Conservation (phyloP, 2,329 filamentous ascomycete genomes). For the Alternaria sp. region DNA sequence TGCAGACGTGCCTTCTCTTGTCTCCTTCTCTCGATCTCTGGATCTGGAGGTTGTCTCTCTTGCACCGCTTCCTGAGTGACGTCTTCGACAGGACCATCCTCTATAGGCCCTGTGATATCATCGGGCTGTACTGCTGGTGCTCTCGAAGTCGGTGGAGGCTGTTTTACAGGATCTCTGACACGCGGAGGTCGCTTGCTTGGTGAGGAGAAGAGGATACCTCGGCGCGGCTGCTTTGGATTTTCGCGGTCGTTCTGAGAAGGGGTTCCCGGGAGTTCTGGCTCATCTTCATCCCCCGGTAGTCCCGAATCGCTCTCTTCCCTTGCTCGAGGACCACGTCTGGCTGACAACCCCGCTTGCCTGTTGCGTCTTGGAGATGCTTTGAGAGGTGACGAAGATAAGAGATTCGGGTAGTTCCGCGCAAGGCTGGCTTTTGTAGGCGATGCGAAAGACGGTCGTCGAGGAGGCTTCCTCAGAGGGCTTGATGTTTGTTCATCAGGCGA, state of each 20-base stretch:
- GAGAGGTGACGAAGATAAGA: constrained; percentile 28
- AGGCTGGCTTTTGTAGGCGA: constrained; percentile 53
- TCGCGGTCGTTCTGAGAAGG: constrained; percentile 25
- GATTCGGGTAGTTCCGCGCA: constrained; percentile 49
- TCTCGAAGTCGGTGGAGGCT: constrained; percentile 24
- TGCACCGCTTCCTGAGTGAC: background rate
- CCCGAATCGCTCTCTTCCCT: constrained; percentile 17
- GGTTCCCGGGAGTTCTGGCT: constrained; percentile 31
- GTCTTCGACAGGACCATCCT: constrained; percentile 16
- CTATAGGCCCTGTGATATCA: constrained; percentile 15
- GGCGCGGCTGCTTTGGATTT: constrained; percentile 31
- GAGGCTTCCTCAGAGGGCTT: constrained; percentile 42
- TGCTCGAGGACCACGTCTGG: constrained; percentile 8
- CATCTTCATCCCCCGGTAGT: constrained; percentile 9
- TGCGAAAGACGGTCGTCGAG: constrained; percentile 48
- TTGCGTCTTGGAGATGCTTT: constrained; percentile 9
- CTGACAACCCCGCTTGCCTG: constrained; percentile 20
- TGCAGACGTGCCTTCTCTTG: constrained; percentile 42
- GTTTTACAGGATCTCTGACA: constrained; percentile 21
- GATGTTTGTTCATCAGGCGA: constrained; percentile 35
- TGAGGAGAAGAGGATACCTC: constrained; percentile 40
- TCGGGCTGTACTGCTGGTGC: constrained; percentile 25
- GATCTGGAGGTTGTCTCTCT: constrained; percentile 27
- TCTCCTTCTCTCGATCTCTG: constrained; percentile 38
- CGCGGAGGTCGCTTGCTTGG: constrained; percentile 43